phyloP scores from a whole-genome alignment of 169 alveolate species.

The Eimeria necatrix region DNA sequence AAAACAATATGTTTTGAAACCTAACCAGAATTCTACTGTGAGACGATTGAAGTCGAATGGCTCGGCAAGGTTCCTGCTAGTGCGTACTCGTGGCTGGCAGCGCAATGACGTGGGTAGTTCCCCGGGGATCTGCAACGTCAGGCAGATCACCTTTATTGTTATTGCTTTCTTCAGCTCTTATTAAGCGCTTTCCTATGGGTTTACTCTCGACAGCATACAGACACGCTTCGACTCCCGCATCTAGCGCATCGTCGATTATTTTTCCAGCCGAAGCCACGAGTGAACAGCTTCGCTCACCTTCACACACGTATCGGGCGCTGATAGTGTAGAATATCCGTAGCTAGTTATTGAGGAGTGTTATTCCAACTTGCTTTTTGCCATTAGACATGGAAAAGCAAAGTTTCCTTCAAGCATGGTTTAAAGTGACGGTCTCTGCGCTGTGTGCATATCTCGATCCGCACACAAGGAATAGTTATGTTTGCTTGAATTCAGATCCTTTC shows the following conservation, averaged over 20 bases:
- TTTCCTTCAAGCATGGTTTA: background rate
- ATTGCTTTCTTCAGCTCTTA: background rate
- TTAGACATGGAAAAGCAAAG: background rate
- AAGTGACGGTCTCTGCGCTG: no score
- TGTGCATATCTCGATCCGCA: no score
- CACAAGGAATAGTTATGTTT: no score
- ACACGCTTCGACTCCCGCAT: background rate
- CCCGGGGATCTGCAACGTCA: conserved; percentile 6
- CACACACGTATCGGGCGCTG: background rate
- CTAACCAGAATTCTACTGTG: conserved; percentile 17
- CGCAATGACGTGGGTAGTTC: background rate
- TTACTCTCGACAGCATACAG: background rate
- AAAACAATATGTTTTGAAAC: background rate
- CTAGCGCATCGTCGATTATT: background rate
- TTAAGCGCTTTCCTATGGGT: background rate
- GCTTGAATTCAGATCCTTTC: no score
- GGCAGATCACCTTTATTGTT: background rate
- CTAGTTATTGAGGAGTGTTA: background rate
- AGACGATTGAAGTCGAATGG: background rate
- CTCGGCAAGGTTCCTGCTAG: background rate
- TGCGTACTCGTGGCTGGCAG: conserved; percentile 35
- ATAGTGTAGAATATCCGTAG: background rate
- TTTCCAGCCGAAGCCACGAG: background rate
- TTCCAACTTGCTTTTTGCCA: background rate
- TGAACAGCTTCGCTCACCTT: background rate